phyloP scores from a whole-genome alignment of 768 basidiomycete species.

The Tephrocybe rancida region DNA sequence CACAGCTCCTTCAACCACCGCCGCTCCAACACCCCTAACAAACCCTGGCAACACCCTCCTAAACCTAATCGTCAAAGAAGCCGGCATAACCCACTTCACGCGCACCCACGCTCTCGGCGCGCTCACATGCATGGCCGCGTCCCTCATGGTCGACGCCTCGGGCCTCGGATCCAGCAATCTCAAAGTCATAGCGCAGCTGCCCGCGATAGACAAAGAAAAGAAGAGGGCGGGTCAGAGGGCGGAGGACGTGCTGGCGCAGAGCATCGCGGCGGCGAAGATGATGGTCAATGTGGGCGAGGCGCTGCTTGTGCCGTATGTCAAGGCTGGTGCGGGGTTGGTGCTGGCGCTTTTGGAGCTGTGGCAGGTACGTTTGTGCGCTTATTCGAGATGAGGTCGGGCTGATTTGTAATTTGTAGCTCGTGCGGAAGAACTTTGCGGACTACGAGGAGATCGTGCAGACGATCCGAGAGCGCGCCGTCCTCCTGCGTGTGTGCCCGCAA shows the following conservation, averaged over 20 bases:
- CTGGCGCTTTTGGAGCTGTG: neutral
- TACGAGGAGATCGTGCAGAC: neutral
- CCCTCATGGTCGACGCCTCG: neutral
- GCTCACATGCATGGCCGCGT: too few species aligned
- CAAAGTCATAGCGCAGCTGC: too few species aligned
- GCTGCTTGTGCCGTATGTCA: neutral
- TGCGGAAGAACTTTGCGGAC: neutral
- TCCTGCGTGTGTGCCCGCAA: too few species aligned
- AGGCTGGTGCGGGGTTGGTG: neutral
- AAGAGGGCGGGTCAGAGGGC: neutral
- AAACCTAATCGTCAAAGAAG: too few species aligned
- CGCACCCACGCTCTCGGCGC: too few species aligned
- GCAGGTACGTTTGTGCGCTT: neutral
- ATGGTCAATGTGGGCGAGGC: neutral
- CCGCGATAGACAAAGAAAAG: too few species aligned
- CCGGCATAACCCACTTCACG: too few species aligned
- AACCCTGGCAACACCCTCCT: too few species aligned
- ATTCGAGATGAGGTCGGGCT: neutral
- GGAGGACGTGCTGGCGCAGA: neutral
- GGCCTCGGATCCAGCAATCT: too few species aligned
- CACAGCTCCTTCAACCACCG: too few species aligned
- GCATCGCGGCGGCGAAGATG: neutral
- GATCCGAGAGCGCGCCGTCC: neutral
- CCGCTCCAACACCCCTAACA: too few species aligned
- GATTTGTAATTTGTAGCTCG: neutral